Conservation (phyloP, 345 rosid species). For the Pseudoturritis turrita region DNA sequence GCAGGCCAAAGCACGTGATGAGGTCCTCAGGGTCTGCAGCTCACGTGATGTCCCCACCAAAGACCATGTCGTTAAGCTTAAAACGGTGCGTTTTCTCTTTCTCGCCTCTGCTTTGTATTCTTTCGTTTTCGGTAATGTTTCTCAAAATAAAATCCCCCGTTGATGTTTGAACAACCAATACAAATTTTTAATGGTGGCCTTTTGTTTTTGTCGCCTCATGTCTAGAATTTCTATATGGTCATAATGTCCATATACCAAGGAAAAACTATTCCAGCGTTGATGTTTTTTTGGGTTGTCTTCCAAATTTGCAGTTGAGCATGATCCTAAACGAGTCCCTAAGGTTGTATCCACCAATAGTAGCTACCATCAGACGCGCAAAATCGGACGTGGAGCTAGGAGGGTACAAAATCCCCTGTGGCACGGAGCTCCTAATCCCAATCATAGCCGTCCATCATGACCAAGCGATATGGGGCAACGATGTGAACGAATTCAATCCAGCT, state of each 20-base stretch:
- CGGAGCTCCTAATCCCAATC: constrained; percentile 63
- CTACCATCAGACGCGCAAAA: constrained; percentile 60
- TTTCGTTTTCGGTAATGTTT: neutral
- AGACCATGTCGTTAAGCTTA: constrained; percentile 68
- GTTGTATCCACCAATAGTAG: constrained; percentile 69
- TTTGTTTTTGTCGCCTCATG: too few species aligned
- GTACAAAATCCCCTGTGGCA: constrained; percentile 68
- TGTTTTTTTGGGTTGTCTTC: neutral
- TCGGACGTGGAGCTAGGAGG: constrained; percentile 67
- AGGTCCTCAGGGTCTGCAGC: constrained; percentile 69
- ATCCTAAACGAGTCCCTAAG: constrained; percentile 61
- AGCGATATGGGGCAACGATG: constrained; percentile 72
- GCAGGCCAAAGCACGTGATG: constrained; percentile 87
- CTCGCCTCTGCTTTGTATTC: neutral
- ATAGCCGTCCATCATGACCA: constrained; percentile 74
- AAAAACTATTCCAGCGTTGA: too few species aligned
- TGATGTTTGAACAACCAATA: too few species aligned
- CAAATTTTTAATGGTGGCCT: too few species aligned
- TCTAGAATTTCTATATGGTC: too few species aligned
- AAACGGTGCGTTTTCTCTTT: constrained; percentile 47
- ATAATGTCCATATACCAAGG: too few species aligned
- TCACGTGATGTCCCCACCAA: constrained; percentile 71
- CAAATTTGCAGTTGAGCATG: constrained; percentile 53
- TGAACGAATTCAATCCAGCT: constrained; percentile 69
- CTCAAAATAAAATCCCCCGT: neutral